Evolutionary conservation across 2,329 filamentous ascomycete species (phyloP), one percentile per base, ranked within the genome.

Genomic region (Graphiopsis chlorocephala): DNA sequence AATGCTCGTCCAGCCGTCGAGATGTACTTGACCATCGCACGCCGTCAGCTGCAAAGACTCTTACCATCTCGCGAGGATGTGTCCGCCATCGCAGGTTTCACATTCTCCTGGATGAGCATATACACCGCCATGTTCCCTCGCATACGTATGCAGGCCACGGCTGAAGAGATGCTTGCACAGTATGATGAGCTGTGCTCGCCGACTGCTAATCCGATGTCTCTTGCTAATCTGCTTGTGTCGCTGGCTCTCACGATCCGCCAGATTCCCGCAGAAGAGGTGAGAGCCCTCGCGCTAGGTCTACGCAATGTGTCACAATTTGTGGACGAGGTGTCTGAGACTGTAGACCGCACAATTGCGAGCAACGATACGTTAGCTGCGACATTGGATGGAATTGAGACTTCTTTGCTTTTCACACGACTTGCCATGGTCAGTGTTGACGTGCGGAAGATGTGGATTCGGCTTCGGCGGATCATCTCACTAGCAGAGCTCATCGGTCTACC

Each of bases 401-500:
- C 70, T 2, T 59, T 79, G 25, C 71, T 77, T 29, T 78, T 73
- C 63, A 61, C 75, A 31, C 72, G 77, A 64, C 71, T 79, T 31
- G 72, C 74, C 64, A 69, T 77, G 20, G 72, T 74, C 10, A 72
- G 71, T 28, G 76, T 76, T 2, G 75, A 74, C 33, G 71, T 78
- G 23, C 72, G 74, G 52, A 75, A 74, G 28, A 69, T 73, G 26
- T 80, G 77, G 77, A 67, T 79, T 25, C 70, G 69, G 25, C 62
- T 79, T 20, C 77, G 78, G n/a, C 73, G 77, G 47, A 68, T 74
- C 23, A 74, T 78, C 28, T 74, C 77, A 3, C 68, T 79, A 26
- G 76, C 77, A 50, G 77, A 79, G 67, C 66, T 79, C 1, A 76
- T 78, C 53, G 78, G 77, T 2, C 48, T 64, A 2, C 57, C 55